Percentiles rank a stretch among this genome's conserved stretches.
Conservation (phyloP, 139 green algal species). For the Gonium pectorale region DNA sequence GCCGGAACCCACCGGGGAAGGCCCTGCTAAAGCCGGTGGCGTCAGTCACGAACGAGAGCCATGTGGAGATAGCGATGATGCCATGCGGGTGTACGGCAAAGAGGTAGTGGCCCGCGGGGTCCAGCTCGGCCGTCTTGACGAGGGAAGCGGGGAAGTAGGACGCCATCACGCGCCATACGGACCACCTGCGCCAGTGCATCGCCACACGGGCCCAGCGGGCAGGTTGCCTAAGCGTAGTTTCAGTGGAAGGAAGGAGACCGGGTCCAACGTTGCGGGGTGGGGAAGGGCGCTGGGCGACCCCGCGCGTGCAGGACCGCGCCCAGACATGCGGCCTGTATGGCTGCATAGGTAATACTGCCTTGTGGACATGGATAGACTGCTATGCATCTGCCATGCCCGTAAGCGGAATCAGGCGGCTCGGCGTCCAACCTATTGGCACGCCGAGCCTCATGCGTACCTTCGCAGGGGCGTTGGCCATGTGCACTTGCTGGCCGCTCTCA, state of each 20-base stretch:
- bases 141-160: slow-evolving; percentile 63
- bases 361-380: too few species aligned
- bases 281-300: too few species aligned
- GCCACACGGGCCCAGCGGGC: background rate
- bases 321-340: too few species aligned
- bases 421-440: too few species aligned
- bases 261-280: too few species aligned
- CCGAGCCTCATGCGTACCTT: too few species aligned
- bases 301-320: too few species aligned
- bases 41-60: slow-evolving; percentile 65
- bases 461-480: background rate
- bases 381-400: too few species aligned
- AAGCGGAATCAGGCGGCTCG: too few species aligned
- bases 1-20: slow-evolving; percentile 53
- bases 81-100: slow-evolving; percentile 69
- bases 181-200: slow-evolving; percentile 56
- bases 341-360: too few species aligned
- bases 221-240: too few species aligned
- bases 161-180: slow-evolving; percentile 61
- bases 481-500: background rate
- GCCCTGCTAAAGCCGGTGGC: slow-evolving; percentile 53
- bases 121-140: slow-evolving; percentile 68
- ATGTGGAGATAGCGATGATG: slow-evolving; percentile 60
- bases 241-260: too few species aligned
- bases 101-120: slow-evolving; percentile 62